Conservation (phyloP, 2,329 filamentous ascomycete genomes). For the Diaporthe vaccinii region DNA sequence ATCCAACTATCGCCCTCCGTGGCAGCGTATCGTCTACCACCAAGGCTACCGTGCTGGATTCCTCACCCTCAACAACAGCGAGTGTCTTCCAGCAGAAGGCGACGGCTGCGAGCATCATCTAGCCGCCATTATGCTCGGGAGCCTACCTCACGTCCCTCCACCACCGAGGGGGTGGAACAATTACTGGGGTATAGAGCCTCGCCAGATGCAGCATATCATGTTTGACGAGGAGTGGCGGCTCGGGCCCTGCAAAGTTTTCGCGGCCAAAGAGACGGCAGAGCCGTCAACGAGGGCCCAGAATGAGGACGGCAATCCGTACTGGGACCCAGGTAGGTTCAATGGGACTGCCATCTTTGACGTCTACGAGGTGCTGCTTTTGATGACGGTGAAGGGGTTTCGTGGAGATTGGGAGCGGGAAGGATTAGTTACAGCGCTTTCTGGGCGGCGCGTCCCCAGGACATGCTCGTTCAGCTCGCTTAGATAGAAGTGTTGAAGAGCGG, state of each 20-base stretch:
- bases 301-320: constrained; percentile 2
- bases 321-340: neutral
- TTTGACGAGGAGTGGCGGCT: neutral
- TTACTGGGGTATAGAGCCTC: neutral
- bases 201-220: neutral
- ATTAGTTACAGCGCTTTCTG: neutral
- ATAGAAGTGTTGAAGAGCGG: neutral
- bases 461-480: neutral
- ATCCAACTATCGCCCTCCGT: neutral
- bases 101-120: neutral
- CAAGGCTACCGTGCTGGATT: constrained; percentile 11
- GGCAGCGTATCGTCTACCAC: constrained; percentile 15
- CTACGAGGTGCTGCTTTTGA: constrained; percentile 13
- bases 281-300: neutral
- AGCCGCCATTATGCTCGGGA: neutral
- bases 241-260: neutral
- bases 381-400: neutral
- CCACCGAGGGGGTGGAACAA: neutral
- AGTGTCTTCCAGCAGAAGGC: neutral
- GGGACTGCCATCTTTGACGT: neutral
- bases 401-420: neutral
- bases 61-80: neutral
- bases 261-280: neutral
- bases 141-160: neutral
- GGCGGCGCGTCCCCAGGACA: neutral